Base-by-base conservation (phyloP, 441 rosid species). In the Populus hybrid region DNA sequence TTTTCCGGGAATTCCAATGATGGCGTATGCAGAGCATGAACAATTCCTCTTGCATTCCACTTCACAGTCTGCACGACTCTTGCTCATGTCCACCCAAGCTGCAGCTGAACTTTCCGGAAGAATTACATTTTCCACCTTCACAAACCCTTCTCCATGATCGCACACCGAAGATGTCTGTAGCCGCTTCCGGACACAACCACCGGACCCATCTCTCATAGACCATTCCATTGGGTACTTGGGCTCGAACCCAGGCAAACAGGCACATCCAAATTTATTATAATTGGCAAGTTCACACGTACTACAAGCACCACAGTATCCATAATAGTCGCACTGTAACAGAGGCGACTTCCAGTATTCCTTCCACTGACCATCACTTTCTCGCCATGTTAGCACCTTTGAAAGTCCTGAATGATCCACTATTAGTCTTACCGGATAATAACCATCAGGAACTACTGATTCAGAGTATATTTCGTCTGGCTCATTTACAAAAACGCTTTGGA, bases 261-360 rank as follows among this genome's bases (percentile, higher is more conserved):
- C 20, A 73, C 89, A 87, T 67, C 59, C 77, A 12, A 81, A 83
- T 10, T 1, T 5, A 20, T 42, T 5, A 2, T 5, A 21, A 23
- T 36, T 32, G 38, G 18, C 3, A 0, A 75, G 35, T 21, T 70
- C 42, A 32, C 82, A 81, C 24, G 34, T n/a, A 4, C 85, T 79
- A 71, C 84, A 74, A 12, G 86, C 63, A 21, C 89, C 90, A 70
- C 88, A 88, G 0, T 3, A 65, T 8, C 76, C 80, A 30, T 84
- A 82, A 18, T 1, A 46, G 24, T 84, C 86, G 30, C 89, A 86
- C 10, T 6, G 8, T 0, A 81, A 79, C 40, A 38, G 79, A 0
- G 86, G 80, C 2, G 38, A 26, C 2, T 28, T 3, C 69, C 76
- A 67, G 42, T 16, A 20, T 2, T 68, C 18, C 68, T 10, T 70